Conservation (phyloP, 805 yeast species). For the Sugiyamaella marilandica region DNA sequence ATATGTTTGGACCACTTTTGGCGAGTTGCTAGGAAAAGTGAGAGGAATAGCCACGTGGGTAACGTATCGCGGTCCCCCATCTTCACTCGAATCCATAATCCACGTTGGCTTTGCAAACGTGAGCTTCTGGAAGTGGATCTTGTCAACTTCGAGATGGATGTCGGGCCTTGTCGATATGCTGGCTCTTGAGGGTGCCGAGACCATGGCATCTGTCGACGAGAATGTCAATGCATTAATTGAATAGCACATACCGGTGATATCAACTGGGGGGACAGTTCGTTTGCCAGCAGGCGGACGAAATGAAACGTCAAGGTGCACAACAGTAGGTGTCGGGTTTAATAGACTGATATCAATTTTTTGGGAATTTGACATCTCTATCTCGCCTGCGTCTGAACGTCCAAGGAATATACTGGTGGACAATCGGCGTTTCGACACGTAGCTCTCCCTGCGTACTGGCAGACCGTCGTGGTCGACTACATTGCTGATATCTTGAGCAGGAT, state of each 20-base stretch:
- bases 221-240: constrained; percentile 10
- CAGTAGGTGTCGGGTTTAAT: constrained; percentile 3
- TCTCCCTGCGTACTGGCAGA: background rate
- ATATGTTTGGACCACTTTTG: constrained; percentile 12
- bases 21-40: constrained; percentile 7
- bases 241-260: constrained; percentile 6
- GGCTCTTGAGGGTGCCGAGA: constrained; percentile 1
- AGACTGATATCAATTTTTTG: background rate
- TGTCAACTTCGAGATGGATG: constrained; percentile 10
- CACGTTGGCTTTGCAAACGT: constrained; percentile 9
- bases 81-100: background rate
- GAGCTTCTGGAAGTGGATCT: constrained; percentile 9
- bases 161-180: background rate
- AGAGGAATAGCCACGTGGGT: constrained; percentile 9
- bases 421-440: background rate
- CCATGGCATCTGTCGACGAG: constrained; percentile 5
- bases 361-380: background rate
- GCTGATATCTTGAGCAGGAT: constrained; percentile 1
- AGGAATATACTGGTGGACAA: constrained; percentile 3
- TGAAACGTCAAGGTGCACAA: constrained; percentile 4
- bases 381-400: constrained; percentile 3
- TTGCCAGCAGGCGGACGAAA: constrained; percentile 3
- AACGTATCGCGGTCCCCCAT: background rate
- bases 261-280: constrained; percentile 6
- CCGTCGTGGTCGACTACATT: constrained; percentile 2